Evolutionary conservation across 768 basidiomycete species (phyloP).

Genomic region (Bullera alba): DNA sequence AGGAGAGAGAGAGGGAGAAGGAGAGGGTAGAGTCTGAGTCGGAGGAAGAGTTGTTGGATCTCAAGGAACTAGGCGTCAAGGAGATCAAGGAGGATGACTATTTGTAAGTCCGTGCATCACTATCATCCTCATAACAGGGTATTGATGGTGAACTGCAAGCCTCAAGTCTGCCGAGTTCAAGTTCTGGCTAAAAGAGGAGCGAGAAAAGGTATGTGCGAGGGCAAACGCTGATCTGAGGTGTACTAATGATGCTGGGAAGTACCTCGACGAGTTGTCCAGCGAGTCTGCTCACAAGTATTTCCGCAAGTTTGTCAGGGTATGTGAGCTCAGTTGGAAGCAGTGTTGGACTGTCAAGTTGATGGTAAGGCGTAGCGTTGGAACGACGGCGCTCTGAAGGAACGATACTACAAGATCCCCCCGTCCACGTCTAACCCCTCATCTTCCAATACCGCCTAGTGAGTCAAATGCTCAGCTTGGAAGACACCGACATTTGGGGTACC

Average conservation of each 20-base stretch:
- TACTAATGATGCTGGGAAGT: slow-evolving; percentile 49
- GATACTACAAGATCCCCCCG: slow-evolving; percentile 24
- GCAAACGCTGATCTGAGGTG: slow-evolving; percentile 18
- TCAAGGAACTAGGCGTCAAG: slow-evolving; percentile 49
- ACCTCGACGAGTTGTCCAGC: slow-evolving; percentile 76
- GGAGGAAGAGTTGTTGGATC: slow-evolving; percentile 42
- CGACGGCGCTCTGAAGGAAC: slow-evolving; percentile 23
- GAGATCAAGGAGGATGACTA: slow-evolving; percentile 76
- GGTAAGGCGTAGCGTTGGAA: slow-evolving; percentile 52
- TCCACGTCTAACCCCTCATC: slow-evolving; percentile 56
- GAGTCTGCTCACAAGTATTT: slow-evolving; percentile 73
- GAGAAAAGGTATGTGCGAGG: slow-evolving; percentile 52
- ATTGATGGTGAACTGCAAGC: slow-evolving; percentile 18
- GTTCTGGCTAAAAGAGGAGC: slow-evolving; percentile 73
- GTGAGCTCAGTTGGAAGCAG: neutral
- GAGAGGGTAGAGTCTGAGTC: slow-evolving; percentile 6
- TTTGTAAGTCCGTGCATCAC: slow-evolving; percentile 49
- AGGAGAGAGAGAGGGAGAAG: slow-evolving; percentile 8
- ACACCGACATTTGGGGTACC: neutral
- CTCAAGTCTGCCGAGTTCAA: slow-evolving; percentile 79
- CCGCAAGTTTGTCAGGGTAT: slow-evolving; percentile 65
- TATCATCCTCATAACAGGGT: neutral
- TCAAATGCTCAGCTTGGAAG: no score
- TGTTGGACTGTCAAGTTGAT: neutral
- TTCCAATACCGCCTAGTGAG: slow-evolving; percentile 61